Conservation (phyloP, 1,284 basidiomycete genomes). For the Naganishia sp. region DNA sequence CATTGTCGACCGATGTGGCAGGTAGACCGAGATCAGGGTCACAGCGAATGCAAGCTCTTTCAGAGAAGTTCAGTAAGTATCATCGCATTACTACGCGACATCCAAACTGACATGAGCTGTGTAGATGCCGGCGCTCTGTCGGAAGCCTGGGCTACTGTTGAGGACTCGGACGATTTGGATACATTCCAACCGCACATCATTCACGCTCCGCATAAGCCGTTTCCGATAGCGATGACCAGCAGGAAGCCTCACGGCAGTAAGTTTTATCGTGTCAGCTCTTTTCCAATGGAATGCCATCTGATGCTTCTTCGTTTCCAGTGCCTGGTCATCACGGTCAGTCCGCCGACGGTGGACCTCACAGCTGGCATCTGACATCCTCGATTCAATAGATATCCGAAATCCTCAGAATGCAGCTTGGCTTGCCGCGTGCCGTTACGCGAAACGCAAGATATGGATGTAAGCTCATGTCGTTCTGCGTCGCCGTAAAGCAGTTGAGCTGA, state of each 20-base stretch:
- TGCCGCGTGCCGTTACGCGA: constrained; percentile 67
- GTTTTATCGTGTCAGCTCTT: constrained; percentile 31
- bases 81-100: neutral
- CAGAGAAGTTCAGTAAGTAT: constrained; percentile 51
- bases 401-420: constrained; percentile 77
- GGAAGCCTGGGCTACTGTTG: constrained; percentile 56
- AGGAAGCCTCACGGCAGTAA: constrained; percentile 65
- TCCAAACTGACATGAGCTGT: neutral
- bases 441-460: constrained; percentile 69
- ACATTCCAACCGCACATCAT: constrained; percentile 61
- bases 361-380: constrained; percentile 65
- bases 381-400: constrained; percentile 58
- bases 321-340: constrained; percentile 50
- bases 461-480: constrained; percentile 36
- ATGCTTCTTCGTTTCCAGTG: constrained; percentile 34
- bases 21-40: constrained; percentile 34
- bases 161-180: constrained; percentile 56
- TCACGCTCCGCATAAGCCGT: constrained; percentile 63
- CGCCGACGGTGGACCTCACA: constrained; percentile 59
- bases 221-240: constrained; percentile 73
- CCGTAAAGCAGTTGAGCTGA: constrained; percentile 9
- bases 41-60: constrained; percentile 50
- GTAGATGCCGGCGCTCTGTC: constrained; percentile 55
- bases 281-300: too few relatives aligned
- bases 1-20: constrained; percentile 3